Percentiles rank a stretch among this genome's conserved stretches.
phyloP scores from a whole-genome alignment of 1,284 basidiomycete species.

The Apiotrichum porosum region DNA sequence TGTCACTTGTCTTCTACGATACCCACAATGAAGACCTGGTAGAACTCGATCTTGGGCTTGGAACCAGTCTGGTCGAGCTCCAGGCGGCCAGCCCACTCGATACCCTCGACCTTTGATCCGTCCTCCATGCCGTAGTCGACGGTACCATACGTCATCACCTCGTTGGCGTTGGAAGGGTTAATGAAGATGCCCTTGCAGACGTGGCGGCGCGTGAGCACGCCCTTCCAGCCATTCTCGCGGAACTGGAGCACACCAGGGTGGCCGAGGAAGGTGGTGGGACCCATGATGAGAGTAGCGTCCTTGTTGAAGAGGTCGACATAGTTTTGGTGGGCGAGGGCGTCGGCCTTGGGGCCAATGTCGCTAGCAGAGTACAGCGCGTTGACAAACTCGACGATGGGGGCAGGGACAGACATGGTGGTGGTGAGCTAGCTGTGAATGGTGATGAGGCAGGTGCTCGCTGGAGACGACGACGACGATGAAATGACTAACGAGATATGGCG shows the following conservation, averaged over 20 bases:
- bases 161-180: conserved; percentile 6
- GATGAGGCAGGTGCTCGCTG: not conserved
- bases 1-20: not conserved
- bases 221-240: conserved; percentile 25
- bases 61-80: conserved; percentile 8
- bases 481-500: too few species aligned
- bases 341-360: conserved; percentile 18
- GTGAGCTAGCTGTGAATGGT: too few species aligned
- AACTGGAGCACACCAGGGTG: conserved; percentile 21
- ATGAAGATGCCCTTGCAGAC: conserved; percentile 22
- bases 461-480: too few species aligned
- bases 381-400: conserved; percentile 12
- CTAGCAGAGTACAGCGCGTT: conserved; percentile 22
- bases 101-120: conserved; percentile 16
- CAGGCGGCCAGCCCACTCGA: conserved; percentile 24
- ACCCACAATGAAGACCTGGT: conserved; percentile 36
- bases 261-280: conserved; percentile 19
- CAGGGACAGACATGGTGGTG: conserved; percentile 16
- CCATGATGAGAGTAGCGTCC: conserved; percentile 26
- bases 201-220: conserved; percentile 23
- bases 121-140: conserved; percentile 31
- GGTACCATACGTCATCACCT: conserved; percentile 25
- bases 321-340: conserved; percentile 9
- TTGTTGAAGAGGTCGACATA: conserved; percentile 25
- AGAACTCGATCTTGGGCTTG: conserved; percentile 25